phyloP scores from a whole-genome alignment of 2,329 filamentous ascomycete genomes.

The Sporothrix schenckii region DNA sequence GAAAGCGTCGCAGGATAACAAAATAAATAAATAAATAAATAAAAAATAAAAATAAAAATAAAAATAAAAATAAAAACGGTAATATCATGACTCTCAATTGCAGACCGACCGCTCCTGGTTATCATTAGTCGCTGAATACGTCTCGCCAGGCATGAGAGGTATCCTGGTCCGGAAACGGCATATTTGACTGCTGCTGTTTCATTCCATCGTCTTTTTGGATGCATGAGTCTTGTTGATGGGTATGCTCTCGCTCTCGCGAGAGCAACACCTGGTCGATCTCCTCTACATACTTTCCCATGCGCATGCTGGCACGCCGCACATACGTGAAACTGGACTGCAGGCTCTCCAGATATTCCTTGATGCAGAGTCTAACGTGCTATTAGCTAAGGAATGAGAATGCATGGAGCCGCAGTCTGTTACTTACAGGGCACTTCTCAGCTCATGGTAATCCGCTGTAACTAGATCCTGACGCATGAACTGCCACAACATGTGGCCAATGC shows the following conservation, averaged over 20 bases:
- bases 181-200: background rate
- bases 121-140: constrained; percentile 19
- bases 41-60: constrained; percentile 24
- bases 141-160: constrained; percentile 10
- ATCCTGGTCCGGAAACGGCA: background rate
- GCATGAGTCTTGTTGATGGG: background rate
- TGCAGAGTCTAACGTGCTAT: constrained; percentile 22
- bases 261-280: constrained; percentile 24
- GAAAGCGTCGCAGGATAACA: background rate
- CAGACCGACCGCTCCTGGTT: background rate
- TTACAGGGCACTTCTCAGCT: constrained; percentile 25
- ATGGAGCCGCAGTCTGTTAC: background rate
- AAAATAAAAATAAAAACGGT: constrained; percentile 23
- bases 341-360: constrained; percentile 30
- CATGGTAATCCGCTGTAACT: background rate
- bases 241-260: background rate
- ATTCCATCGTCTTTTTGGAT: background rate
- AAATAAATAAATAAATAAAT: too few species aligned
- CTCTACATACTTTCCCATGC: constrained; percentile 25
- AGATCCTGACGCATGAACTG: constrained; percentile 23
- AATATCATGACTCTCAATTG: background rate
- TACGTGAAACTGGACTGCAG: constrained; percentile 28
- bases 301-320: constrained; percentile 23
- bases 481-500: constrained; percentile 27
- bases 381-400: background rate